Evolutionary conservation across 306 rosid species (phyloP), one percentile per base, ranked within the genome.

Genomic region (Prinsepia uniflora): DNA sequence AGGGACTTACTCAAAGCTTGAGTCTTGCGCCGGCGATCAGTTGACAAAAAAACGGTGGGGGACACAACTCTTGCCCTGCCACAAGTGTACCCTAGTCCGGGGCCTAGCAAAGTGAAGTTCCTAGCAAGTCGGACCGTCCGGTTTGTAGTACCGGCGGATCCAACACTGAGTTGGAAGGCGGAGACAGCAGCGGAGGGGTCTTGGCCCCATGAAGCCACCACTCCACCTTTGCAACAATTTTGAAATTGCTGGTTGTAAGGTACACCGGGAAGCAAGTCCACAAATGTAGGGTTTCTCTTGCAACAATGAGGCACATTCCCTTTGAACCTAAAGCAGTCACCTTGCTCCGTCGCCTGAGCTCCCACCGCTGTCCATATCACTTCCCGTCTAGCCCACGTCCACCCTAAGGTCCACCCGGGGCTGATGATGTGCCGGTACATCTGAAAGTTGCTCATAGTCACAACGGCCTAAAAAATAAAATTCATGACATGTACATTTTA

Each of bases 191-290:
- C 76, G 30, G 87, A 59, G 60, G 98, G 98, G 44, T 94, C 97
- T 82, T 94, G 98, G 19, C 97, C 98, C 97, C 95, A 90, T 46
- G 98, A 90, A 10, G 88, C 71, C 36, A 94, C 78, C 36, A 94
- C 98, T 24, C 97, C 97, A 73, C 98, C 97, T 78, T 90, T 90
- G 77, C 98, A 94, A 43, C 98, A 94, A 75, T 94, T 90, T 50
- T 86, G 2, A 80, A 81, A 90, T 63, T 94, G 98, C 65, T 90
- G 97, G 54, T 94, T 94, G 91, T 94, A 90, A 76, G 98, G 96
- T 8, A 87, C 97, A 45, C 97, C 96, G 18, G 98, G 98, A 30
- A 90, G 84, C 73, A 94, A 80, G 86, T 94, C 98, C 46, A 94
- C 96, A 34, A 94, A 79, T 56, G 88, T 87, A 1, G 98, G 98